phyloP scores from a whole-genome alignment of 352 stramenopile genomes.

The Phytophthora ramorum region DNA sequence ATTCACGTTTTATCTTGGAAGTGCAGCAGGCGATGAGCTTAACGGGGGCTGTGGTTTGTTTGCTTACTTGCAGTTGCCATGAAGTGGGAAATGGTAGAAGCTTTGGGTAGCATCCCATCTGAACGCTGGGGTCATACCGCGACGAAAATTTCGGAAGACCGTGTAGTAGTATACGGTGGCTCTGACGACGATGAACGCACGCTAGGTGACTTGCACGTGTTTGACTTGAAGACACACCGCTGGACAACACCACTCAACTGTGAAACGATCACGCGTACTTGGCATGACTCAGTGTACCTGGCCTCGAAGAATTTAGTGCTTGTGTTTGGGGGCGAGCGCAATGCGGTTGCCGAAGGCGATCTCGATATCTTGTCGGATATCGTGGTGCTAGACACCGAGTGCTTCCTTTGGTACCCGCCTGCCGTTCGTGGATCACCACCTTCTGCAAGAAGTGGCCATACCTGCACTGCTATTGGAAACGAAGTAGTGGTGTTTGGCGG shows the following conservation, averaged over 20 bases:
- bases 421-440: constrained; percentile 76
- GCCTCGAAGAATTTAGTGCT: constrained; percentile 90
- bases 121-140: constrained; percentile 92
- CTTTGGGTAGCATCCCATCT: constrained; percentile 37
- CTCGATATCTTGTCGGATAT: constrained; percentile 83
- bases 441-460: constrained; percentile 72
- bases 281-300: constrained; percentile 93
- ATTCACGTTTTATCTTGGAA: background rate
- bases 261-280: constrained; percentile 87
- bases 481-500: constrained; percentile 87
- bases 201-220: constrained; percentile 88
- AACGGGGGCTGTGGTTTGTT: constrained; percentile 3
- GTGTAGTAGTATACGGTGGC: constrained; percentile 92
- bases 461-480: constrained; percentile 75
- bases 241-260: constrained; percentile 92
- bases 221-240: constrained; percentile 72
- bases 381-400: constrained; percentile 94
- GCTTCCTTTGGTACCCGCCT: constrained; percentile 94
- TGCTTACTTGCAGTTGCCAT: constrained; percentile 20
- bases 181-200: constrained; percentile 87
- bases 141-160: constrained; percentile 87
- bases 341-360: constrained; percentile 55
- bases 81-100: constrained; percentile 51
- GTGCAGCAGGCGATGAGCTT: background rate
- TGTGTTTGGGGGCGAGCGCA: constrained; percentile 93